A percentile compares a stretch with the other conserved stretches of the same genome.
Evolutionary conservation across 768 basidiomycete genomes (phyloP).

Genomic region (Leccinum disarticulatum): DNA sequence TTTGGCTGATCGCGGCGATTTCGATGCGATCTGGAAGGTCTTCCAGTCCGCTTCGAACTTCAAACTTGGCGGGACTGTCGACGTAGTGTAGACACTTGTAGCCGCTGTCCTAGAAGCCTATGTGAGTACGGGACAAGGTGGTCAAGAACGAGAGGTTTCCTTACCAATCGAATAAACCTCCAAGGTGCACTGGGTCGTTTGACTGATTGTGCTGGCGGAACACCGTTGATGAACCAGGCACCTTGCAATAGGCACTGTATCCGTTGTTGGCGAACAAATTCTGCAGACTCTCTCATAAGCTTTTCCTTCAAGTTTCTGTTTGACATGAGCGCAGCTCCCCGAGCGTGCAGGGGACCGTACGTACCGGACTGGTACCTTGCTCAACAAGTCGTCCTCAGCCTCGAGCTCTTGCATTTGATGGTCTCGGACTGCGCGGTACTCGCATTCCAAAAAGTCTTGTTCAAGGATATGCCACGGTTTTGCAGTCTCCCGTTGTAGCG

Average conservation of each 20-base stretch:
- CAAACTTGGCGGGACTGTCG: slow-evolving; percentile 78
- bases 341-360: slow-evolving; percentile 21
- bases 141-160: slow-evolving; percentile 16
- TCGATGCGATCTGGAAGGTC: slow-evolving; percentile 89
- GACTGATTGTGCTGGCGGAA: slow-evolving; percentile 48
- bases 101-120: slow-evolving; percentile 61
- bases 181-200: slow-evolving; percentile 67
- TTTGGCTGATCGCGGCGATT: slow-evolving; percentile 73
- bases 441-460: slow-evolving; percentile 73
- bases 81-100: slow-evolving; percentile 83
- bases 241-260: slow-evolving; percentile 87
- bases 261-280: slow-evolving; percentile 86
- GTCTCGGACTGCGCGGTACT: slow-evolving; percentile 84
- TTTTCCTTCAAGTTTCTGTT: slow-evolving; percentile 81
- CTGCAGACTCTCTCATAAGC: slow-evolving; percentile 85
- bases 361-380: slow-evolving; percentile 83
- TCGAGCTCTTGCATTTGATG: slow-evolving; percentile 91
- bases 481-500: slow-evolving; percentile 69
- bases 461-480: slow-evolving; percentile 85
- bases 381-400: slow-evolving; percentile 82
- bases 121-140: neutral
- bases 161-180: slow-evolving; percentile 85
- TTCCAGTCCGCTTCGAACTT: slow-evolving; percentile 76
- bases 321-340: slow-evolving; percentile 6
- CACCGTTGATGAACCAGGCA: slow-evolving; percentile 88